Conservation (phyloP, 768 basidiomycete genomes). For the Termitomyces bulborhizus region DNA sequence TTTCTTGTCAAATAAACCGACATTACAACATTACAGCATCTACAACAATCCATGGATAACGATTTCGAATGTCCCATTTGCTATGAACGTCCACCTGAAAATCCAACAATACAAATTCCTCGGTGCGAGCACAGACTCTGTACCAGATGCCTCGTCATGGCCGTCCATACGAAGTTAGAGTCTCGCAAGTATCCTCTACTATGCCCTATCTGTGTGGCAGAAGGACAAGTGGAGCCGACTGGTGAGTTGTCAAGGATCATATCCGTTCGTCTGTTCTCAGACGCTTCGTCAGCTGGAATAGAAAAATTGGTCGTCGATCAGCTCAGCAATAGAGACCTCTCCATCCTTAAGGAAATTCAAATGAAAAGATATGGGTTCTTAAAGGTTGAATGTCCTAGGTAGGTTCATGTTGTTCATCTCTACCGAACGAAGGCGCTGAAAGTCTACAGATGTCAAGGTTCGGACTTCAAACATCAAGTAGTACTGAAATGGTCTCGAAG, state of each 20-base stretch:
- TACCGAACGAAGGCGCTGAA: not conserved
- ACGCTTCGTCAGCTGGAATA: slow-evolving; percentile 26
- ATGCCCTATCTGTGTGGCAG: slow-evolving; percentile 49
- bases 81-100: slow-evolving; percentile 35
- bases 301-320: slow-evolving; percentile 35
- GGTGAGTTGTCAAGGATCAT: not conserved
- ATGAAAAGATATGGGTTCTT: slow-evolving; percentile 29
- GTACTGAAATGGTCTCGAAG: slow-evolving; percentile 34
- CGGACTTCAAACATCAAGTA: slow-evolving; percentile 43
- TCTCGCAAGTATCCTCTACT: slow-evolving; percentile 52
- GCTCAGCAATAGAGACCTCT: slow-evolving; percentile 34
- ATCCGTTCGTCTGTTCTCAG: slow-evolving; percentile 6
- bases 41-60: not conserved
- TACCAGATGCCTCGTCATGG: slow-evolving; percentile 37
- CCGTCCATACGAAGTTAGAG: slow-evolving; percentile 37
- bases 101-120: not conserved
- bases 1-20: not conserved
- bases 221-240: not conserved
- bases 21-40: no score
- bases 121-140: slow-evolving; percentile 49
- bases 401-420: slow-evolving; percentile 9
- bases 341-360: slow-evolving; percentile 39
- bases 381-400: slow-evolving; percentile 46
- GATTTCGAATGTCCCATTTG: slow-evolving; percentile 53
- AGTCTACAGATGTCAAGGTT: slow-evolving; percentile 37